Base-by-base conservation (phyloP, 139 green algal genomes). In the Pleodorina starrii region DNA sequence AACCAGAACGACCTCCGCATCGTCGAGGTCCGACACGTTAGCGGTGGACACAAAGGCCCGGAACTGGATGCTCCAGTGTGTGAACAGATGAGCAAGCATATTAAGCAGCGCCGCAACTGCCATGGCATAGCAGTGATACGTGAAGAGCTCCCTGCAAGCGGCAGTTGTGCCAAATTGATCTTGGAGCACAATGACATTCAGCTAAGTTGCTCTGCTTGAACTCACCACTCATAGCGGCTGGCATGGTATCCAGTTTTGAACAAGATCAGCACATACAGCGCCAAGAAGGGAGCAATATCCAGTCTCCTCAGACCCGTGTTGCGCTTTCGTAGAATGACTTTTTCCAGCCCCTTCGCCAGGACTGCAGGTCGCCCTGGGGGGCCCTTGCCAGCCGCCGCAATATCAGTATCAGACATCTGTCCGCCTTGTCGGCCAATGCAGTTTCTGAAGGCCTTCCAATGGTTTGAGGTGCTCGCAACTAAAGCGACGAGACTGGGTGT, bases 81-180 rank as follows among this genome's bases (percentile, higher is more conserved):
- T 92, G 48, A 95, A 93, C 77, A 97, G 89, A n/a, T 93, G 79
- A 10, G 92, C 38, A 35, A 97, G 91, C 10, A 96, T 79, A 46
- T 97, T 91, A 29, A 94, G 51, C 35, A 92, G 63, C 11, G 80
- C 82, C 16, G 72, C 59, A 5, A 42, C 90, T 2, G 63, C 85
- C 12, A 94, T 7, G 1, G 32, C 89, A 72, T 95, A 95, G 44
- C 85, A 78, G 48, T 60, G 68, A 25, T 87, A 51, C 11, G 84
- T 91, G 51, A 93, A 77, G 1, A 73, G 21, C 17, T 89, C 57
- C 82, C 91, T 90, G 85, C 7, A 46, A 14, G 27, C 27, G 32
- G 51, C 54, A 66, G 3, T 21, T 32, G 5, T 2, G 54, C 25
- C 21, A 66, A 12, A 12, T 66, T n/a, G n/a, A n/a, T n/a, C n/a